Evolutionary conservation across 2,329 filamentous ascomycete species (phyloP).

Genomic region (Eutypella sp.): DNA sequence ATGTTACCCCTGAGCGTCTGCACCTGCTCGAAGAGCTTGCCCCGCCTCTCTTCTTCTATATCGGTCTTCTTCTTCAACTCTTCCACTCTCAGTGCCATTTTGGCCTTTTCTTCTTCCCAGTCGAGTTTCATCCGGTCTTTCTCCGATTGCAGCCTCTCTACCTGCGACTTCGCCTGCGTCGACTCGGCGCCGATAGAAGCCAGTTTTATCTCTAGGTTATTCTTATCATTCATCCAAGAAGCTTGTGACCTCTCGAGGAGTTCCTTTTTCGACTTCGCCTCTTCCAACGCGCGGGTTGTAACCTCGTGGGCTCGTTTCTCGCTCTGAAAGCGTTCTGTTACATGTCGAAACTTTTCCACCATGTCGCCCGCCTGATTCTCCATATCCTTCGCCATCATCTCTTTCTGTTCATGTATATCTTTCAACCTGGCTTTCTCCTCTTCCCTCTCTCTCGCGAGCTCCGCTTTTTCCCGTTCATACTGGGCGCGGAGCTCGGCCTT

Average conservation of each 20-base stretch:
- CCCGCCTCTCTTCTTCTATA: conserved; percentile 47
- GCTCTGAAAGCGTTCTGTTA: neutral
- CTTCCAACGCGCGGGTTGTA: neutral
- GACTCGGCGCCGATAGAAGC: neutral
- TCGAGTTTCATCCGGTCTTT: neutral
- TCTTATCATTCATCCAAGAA: neutral
- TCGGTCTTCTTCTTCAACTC: neutral
- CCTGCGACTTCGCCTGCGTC: neutral
- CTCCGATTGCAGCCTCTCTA: neutral
- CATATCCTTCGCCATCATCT: no score
- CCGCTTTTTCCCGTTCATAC: no score
- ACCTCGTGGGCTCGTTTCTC: neutral
- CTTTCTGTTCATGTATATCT: no score
- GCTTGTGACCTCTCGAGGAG: neutral
- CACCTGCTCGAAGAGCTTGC: conserved; percentile 91
- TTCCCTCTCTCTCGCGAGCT: no score
- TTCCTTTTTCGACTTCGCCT: neutral
- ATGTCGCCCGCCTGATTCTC: no score
- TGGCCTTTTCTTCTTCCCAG: neutral
- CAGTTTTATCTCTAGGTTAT: neutral
- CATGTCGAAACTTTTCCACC: neutral
- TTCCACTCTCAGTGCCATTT: neutral
- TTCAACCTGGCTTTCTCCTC: no score
- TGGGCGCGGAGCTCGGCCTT: no score
- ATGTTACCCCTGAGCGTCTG: conserved; percentile 97